Conservation (phyloP, 306 rosid species). For the Vigna angularis region DNA sequence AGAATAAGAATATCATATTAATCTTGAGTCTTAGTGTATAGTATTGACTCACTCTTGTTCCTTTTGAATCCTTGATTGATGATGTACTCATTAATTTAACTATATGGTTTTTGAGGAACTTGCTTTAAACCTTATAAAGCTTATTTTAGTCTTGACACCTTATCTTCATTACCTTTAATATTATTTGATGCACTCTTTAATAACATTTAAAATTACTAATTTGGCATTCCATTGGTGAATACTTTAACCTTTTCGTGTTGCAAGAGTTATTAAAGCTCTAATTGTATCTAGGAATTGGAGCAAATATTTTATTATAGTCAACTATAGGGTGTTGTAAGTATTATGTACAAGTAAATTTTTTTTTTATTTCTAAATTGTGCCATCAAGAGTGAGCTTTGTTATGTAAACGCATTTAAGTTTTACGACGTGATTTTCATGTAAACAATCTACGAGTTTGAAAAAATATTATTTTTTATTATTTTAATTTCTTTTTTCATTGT, state of each 20-base stretch:
- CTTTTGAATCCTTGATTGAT: no score
- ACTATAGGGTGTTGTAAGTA: not conserved
- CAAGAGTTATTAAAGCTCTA: not conserved
- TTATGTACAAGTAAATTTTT: not conserved
- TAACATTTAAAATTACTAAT: not conserved
- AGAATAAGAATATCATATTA: no score
- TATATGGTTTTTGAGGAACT: no score
- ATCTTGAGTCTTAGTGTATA: no score
- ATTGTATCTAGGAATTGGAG: constrained; percentile 7
- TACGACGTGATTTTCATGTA: not conserved
- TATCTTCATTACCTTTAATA: no score
- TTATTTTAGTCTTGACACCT: no score
- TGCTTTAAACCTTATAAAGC: not conserved
- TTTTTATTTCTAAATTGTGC: not conserved
- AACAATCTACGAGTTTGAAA: no score
- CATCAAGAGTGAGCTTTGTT: not conserved
- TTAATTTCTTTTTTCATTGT: no score
- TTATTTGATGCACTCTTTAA: no score
- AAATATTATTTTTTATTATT: no score
- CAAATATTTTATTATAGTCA: not conserved
- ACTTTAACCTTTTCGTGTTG: not conserved
- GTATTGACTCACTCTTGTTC: no score
- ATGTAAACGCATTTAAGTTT: not conserved
- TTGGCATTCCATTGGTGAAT: not conserved
- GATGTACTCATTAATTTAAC: no score